Evolutionary conservation across 2,329 filamentous ascomycete genomes (phyloP), one percentile per base, ranked within the genome.

Genomic region (Coniella lustricola): DNA sequence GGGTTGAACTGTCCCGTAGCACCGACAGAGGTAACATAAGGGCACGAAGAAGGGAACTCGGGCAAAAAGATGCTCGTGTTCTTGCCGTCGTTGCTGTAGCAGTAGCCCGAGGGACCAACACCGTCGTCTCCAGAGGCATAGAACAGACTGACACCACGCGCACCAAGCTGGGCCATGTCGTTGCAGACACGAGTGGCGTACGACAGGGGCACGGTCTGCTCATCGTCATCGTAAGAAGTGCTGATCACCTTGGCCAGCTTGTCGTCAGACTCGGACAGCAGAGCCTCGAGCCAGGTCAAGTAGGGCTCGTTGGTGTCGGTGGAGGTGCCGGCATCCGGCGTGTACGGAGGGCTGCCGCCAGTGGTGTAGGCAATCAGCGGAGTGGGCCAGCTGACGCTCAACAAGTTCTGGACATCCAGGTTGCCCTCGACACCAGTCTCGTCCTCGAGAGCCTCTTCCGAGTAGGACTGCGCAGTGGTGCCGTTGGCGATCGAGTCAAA

Each of bases 221-320:
- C 84, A 46, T 79, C 74, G 52, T 85, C 81, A 41, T 80, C 82
- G 60, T 87, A 87, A 0, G 80, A 84, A 12, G 77, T 81, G 45
- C 73, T 77, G 57, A 87, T 75, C 14, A 81, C 76, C 40, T 79
- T 74, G 0, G 84, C 82, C 2, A 87, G 67, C 7, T 67, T 60
- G 0, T 64, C 57, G 46, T 74, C 72, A 1, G 71, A 64, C 38
- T 78, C 69, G 35, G 65, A 62, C 1, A 84, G 67, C 3, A 85
- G 64, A 60, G 77, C 77, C 48, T 77, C 70, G 9, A 84, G 70
- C 63, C 80, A 84, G n/a, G 46, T 21, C 9, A 55, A 32, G 39
- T 48, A 49, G 17, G 51, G 49, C 44, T 49, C 49, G 47, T 44
- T 52, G 44, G 38, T 68, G 55, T 81, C 44, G 18, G 44, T 36